Evolutionary conservation across 306 rosid genomes (phyloP), one percentile per base, ranked within the genome.

Genomic region (Prinsepia uniflora): DNA sequence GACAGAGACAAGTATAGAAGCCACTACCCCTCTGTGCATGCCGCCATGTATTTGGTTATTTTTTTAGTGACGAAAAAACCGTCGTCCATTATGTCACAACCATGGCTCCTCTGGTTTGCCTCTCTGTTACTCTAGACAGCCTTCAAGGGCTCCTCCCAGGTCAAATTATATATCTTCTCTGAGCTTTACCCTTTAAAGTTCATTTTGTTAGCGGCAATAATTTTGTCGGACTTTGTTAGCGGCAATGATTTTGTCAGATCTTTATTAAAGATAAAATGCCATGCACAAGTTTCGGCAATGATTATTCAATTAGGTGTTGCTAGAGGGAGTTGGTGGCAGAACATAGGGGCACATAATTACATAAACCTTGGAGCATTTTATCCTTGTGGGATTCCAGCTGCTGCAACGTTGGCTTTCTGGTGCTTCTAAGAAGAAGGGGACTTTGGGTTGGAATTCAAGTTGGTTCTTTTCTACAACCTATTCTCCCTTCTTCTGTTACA

Each of bases 251-350:
- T 24, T 24, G 2, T 24, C 30, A 2, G 30, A 24, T 24, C 30
- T 2, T 24, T 24, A 24, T 24, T 24, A 24, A 24, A 24, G 30
- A 24, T 24, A 24, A 24, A 24, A 24, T 24, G 30, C 30, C 30
- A 24, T 1, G 30, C 2, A 24, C 2, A 24, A 24, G 30, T 24
- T 24, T 24, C 30, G 30, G 30, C 30, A 24, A 18, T 56, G 34
- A 1, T 30, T 47, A 45, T 6, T 64, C 63, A 12, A 57, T 55
- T 64, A 90, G 93, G 93, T 43, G 36, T 85, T 84, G 83, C 89
- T 72, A 85, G 88, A 81, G 91, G 93, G 6, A 84, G 85, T 82
- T 93, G 89, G 42, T 85, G 96, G 91, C 91, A 90, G 75, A 86
- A 79, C 9, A 9, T 80, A 18, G 96, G 93, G 54, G 91, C 87